These are phyloP conservation scores for Periconia sp. DNA, from an alignment of 2,329 filamentous ascomycete species.

Conservation along the genomic window DNA sequence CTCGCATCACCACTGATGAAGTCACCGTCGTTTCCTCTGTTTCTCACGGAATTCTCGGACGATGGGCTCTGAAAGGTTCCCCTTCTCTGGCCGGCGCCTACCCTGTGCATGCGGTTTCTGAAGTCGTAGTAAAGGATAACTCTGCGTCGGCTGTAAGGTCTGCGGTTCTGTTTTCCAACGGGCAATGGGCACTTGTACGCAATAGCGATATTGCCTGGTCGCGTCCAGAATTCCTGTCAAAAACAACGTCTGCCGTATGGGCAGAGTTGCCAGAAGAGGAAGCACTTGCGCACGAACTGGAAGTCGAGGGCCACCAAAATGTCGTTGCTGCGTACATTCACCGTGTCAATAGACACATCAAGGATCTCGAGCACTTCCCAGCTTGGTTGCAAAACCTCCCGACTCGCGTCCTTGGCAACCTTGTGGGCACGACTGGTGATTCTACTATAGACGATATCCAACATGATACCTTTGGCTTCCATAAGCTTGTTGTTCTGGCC, in stretches of 20 bases:
- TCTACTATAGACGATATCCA: slow-evolving; percentile 55
- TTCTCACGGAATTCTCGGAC: slow-evolving; percentile 74
- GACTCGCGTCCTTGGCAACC: slow-evolving; percentile 61
- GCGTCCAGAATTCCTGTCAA: slow-evolving; percentile 79
- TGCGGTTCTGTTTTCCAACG: slow-evolving; percentile 64
- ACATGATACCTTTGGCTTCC: slow-evolving; percentile 81
- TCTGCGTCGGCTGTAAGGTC: slow-evolving; percentile 76
- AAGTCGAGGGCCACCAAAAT: slow-evolving; percentile 84
- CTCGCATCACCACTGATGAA: slow-evolving; percentile 75
- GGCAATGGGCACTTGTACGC: slow-evolving; percentile 80
- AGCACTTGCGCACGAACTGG: slow-evolving; percentile 75
- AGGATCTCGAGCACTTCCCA: slow-evolving; percentile 76
- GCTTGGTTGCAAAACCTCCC: slow-evolving; percentile 72
- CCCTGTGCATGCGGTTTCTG: slow-evolving; percentile 72
- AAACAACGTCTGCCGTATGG: slow-evolving; percentile 77
- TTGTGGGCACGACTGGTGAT: slow-evolving; percentile 60
- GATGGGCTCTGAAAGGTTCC: slow-evolving; percentile 65
- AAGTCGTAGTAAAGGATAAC: slow-evolving; percentile 73
- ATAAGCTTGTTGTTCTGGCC: slow-evolving; percentile 79
- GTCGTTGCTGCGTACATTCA: slow-evolving; percentile 82
- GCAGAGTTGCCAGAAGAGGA: slow-evolving; percentile 73
- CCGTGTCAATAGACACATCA: slow-evolving; percentile 77
- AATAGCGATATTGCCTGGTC: slow-evolving; percentile 82
- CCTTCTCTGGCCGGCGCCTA: slow-evolving; percentile 27
- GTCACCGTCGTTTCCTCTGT: slow-evolving; percentile 72